A percentile compares a stretch with the other conserved stretches of the same genome.
Conservation (phyloP, 1,139 yeast genomes). For the Pichia sp. region DNA sequence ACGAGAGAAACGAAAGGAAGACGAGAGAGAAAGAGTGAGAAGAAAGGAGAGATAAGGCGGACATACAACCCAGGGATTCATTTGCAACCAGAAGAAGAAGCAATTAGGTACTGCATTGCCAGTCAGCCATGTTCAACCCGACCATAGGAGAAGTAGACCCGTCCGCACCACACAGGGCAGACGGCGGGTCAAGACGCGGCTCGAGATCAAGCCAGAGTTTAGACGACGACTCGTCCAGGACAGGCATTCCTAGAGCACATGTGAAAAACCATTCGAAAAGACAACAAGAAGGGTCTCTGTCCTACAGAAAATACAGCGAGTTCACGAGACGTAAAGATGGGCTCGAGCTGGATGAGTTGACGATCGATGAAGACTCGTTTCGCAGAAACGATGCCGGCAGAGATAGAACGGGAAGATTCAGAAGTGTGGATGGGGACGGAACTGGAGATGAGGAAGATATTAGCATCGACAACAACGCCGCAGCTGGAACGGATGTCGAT, state of each 20-base stretch:
- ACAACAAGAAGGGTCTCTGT: neutral
- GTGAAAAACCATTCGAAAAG: neutral
- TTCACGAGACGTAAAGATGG: neutral
- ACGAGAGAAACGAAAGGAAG: neutral
- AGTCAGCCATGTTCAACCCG: slow-evolving; percentile 16
- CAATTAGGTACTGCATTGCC: neutral
- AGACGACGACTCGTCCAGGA: neutral
- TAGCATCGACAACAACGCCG: slow-evolving; percentile 3
- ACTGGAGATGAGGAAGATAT: neutral
- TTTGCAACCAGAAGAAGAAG: neutral
- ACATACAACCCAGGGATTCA: too few species aligned
- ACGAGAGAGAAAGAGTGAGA: neutral
- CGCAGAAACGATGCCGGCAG: neutral
- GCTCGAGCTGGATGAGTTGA: neutral
- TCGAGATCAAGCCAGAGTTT: neutral
- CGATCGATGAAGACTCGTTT: neutral
- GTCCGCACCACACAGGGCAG: slow-evolving; percentile 8
- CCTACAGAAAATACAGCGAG: neutral
- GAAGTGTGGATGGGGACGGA: neutral
- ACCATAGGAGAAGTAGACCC: slow-evolving; percentile 19
- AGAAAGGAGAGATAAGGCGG: neutral
- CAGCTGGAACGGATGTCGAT: slow-evolving; percentile 1
- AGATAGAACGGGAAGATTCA: neutral
- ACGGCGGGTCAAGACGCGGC: neutral
- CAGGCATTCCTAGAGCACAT: neutral